These are phyloP conservation scores for Irpex rosettiformis DNA, from an alignment of 1,284 basidiomycete species.

Conservation along the genomic window DNA sequence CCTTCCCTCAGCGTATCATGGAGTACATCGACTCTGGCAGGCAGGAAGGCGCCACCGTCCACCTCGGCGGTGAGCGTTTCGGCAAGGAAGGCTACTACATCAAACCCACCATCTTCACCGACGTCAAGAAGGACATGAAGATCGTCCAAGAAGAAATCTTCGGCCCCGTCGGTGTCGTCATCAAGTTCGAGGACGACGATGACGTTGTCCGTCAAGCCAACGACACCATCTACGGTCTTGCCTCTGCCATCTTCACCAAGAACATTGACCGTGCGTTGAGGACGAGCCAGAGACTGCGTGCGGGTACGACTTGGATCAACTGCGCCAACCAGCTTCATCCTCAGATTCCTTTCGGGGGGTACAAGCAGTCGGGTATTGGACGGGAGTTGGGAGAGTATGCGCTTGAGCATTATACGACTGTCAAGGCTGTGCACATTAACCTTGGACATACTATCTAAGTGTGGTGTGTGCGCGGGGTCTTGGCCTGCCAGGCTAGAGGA, in stretches of 20 bases:
- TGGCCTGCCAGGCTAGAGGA: too few relatives aligned
- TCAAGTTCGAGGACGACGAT: conserved; percentile 67
- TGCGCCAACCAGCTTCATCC: conserved; percentile 34
- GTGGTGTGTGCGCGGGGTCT: too few relatives aligned
- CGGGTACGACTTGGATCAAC: conserved; percentile 68
- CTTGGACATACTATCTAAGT: conserved; percentile 35
- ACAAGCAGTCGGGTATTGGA: conserved; percentile 84
- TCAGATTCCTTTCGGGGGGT: conserved; percentile 84
- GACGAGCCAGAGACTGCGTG: conserved; percentile 75
- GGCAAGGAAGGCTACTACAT: conserved; percentile 77
- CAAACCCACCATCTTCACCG: conserved; percentile 84
- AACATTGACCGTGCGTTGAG: conserved; percentile 75
- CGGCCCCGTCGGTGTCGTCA: conserved; percentile 76
- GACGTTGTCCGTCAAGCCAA: conserved; percentile 77
- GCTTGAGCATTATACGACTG: conserved; percentile 58
- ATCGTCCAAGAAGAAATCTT: conserved; percentile 93
- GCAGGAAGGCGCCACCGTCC: conserved; percentile 78
- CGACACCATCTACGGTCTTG: conserved; percentile 78
- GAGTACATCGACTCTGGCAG: conserved; percentile 86
- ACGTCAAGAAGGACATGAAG: conserved; percentile 75
- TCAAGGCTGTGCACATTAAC: conserved; percentile 87
- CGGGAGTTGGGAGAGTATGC: conserved; percentile 87
- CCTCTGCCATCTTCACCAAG: conserved; percentile 82
- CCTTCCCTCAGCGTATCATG: conserved; percentile 67
- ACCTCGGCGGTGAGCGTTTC: conserved; percentile 72